Base-by-base conservation (phyloP, 441 rosid genomes). In the Pelargonium cotyledonis region DNA sequence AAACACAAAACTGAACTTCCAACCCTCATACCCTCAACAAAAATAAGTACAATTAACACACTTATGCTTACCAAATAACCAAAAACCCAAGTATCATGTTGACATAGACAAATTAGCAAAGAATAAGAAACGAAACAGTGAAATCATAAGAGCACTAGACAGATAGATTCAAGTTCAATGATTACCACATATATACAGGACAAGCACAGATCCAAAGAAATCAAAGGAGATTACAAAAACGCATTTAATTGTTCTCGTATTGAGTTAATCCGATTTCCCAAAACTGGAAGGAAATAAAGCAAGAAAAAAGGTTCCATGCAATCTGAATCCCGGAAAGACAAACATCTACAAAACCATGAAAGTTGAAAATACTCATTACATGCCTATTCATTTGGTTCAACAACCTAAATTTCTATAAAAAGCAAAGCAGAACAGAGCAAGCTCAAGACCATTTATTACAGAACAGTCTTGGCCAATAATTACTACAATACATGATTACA, bases 221-320 rank as follows among this genome's bases (percentile, higher is more conserved):
- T 40, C 73, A 57, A 18, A 18, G 19, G 77, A 70, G 9, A 47
- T 35, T 64, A 12, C 72, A 26, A 35, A 9, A 19, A 55, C 2
- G 11, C 16, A 72, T 55, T 53, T 19, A 53, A 68, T 7, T 51
- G 47, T 62, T 26, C 21, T 51, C 64, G 62, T 44, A 29, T 68
- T 76, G 29, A 70, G 65, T 63, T 47, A 78, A 66, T 64, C 71
- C 18, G 75, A 49, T 51, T 11, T 49, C 47, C 61, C 72, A 47
- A 60, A 72, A 47, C 40, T 44, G 77, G 69, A 78, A 79, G 71
- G 58, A 57, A 70, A 66, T 64, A 63, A 66, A 19, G 12, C 14
- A 18, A 19, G 26, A 29, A 1, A 49, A 26, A 70, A 43, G 62
- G 67, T 23, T 16, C 23, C 46, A 15, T n/a, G 55, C 57, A 44